Evolutionary conservation across 176 grass and related monocot genomes (phyloP), one percentile per base, ranked within the genome.

Genomic region (Musa troglodytarum): DNA sequence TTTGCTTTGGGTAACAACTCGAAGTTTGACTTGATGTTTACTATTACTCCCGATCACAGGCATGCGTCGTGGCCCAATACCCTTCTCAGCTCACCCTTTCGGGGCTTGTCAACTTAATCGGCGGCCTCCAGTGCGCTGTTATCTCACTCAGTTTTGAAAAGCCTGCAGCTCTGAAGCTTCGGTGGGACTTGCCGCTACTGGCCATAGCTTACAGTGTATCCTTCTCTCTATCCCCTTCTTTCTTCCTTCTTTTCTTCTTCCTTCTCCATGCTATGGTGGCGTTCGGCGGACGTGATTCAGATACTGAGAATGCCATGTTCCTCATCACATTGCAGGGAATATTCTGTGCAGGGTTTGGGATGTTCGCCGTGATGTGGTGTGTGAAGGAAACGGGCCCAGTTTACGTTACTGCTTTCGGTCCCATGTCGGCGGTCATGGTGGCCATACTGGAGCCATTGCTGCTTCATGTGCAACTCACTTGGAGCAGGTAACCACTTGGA

Each of bases 371-470:
- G 11, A 69, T 79, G 77, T 79, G 77, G 77, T 79, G 77, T 14
- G 24, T 53, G 17, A 57, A 79, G 65, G 77, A 79, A 17, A 79
- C 49, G 10, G 77, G 77, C 0, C 77, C 77, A 21, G 77, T 79
- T 22, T 79, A 29, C 51, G 9, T 53, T 1, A 56, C 77, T 1
- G 65, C 50, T 19, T 56, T 69, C 24, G 57, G 57, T 57, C 77
- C 77, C 14, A 0, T 79, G 8, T 54, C 64, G 4, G 55, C 76
- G 9, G 24, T 78, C 2, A 6, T 78, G 13, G 64, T 79, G 10
- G 77, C 53, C 1, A 28, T 56, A n/a, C 52, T 56, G 1, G 71
- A 74, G 71, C 71, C 71, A 9, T 26, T 74, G 4, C 71, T 74
- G 6, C 52, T 56, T 14, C 52, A 56, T 10, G 52, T 17, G 1